These are phyloP conservation scores for Dendryphion nanum DNA, from an alignment of 2,329 filamentous ascomycete species.

Conservation along the genomic window DNA sequence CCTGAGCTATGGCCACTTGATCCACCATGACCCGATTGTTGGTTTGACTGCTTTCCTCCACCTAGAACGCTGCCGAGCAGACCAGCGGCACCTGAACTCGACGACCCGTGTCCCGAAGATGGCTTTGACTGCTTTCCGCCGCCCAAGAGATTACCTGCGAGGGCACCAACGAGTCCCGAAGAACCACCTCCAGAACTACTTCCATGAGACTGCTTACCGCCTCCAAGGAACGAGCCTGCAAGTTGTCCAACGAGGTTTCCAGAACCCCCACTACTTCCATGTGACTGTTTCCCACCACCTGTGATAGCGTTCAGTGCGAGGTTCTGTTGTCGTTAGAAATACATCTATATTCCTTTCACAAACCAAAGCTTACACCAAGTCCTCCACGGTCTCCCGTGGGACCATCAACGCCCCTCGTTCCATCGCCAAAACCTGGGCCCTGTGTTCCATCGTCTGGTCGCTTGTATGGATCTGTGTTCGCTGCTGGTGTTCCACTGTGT, in stretches of 20 bases:
- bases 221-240: slow-evolving; percentile 49
- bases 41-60: slow-evolving; percentile 17
- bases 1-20: slow-evolving; percentile 41
- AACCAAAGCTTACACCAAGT: slow-evolving; percentile 57
- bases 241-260: slow-evolving; percentile 52
- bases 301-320: slow-evolving; percentile 61
- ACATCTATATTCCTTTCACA: slow-evolving; percentile 16
- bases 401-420: slow-evolving; percentile 52
- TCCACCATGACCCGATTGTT: slow-evolving; percentile 24
- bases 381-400: slow-evolving; percentile 58
- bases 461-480: slow-evolving; percentile 62
- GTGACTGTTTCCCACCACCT: slow-evolving; percentile 35
- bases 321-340: slow-evolving; percentile 45
- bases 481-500: slow-evolving; percentile 44
- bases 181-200: slow-evolving; percentile 25
- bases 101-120: background rate
- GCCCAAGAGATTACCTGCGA: slow-evolving; percentile 48
- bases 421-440: slow-evolving; percentile 38
- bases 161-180: slow-evolving; percentile 52
- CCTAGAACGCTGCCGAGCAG: no score
- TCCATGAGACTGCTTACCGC: slow-evolving; percentile 32
- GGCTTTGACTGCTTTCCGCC: slow-evolving; percentile 32
- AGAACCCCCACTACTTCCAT: slow-evolving; percentile 33
- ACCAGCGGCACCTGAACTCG: background rate
- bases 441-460: slow-evolving; percentile 45